Conservation (phyloP, 1,284 basidiomycete genomes). For the Leccinum holopus region DNA sequence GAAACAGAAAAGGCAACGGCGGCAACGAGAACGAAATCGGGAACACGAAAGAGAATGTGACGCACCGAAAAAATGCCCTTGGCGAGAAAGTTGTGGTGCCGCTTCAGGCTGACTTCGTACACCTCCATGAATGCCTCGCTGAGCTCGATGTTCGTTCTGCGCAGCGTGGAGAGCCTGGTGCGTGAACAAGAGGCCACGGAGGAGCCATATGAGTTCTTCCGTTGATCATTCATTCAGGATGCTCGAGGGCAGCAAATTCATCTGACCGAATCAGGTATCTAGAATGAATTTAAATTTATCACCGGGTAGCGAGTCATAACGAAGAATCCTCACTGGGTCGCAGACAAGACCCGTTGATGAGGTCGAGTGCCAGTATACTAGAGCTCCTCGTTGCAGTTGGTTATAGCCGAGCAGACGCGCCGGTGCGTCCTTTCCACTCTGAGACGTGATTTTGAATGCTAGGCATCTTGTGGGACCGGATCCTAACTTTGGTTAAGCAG, state of each 20-base stretch:
- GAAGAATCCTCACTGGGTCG: too few species aligned
- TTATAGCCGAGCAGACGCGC: too few species aligned
- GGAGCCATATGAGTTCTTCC: constrained; percentile 91
- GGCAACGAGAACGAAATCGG: neutral
- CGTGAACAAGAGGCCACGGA: constrained; percentile 90
- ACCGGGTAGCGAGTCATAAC: too few species aligned
- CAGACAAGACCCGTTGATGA: too few species aligned
- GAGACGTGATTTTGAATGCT: too few species aligned
- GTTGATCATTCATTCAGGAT: constrained; percentile 86
- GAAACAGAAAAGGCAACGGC: neutral
- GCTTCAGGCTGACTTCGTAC: constrained; percentile 82
- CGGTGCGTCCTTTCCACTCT: too few species aligned
- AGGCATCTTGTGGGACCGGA: too few species aligned
- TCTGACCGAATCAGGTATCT: too few species aligned
- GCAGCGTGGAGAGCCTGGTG: constrained; percentile 78
- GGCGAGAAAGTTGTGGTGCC: constrained; percentile 88
- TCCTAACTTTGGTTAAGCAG: too few species aligned
- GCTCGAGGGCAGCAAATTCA: neutral
- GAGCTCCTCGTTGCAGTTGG: too few species aligned
- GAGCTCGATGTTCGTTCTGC: constrained; percentile 69
- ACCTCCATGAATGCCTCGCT: constrained; percentile 75
- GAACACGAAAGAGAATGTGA: constrained; percentile 18
- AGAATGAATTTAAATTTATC: too few species aligned
- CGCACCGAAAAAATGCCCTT: constrained; percentile 82
- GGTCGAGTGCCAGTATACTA: too few species aligned